phyloP scores from a whole-genome alignment of 257 asterid species.

The Agastache rugosa region DNA sequence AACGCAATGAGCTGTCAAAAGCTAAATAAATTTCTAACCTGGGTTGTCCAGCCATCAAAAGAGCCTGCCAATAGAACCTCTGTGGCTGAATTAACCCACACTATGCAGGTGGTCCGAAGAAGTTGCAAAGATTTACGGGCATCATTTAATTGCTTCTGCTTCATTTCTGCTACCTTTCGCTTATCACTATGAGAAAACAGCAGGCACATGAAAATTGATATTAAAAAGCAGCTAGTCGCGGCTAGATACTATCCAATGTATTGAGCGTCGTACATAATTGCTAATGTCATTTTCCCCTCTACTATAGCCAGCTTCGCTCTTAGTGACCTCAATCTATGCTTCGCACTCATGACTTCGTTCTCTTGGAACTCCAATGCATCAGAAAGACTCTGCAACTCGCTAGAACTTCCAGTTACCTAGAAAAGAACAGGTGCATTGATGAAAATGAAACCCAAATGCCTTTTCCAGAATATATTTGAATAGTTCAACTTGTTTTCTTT shows the following conservation, averaged over 20 bases:
- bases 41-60: slow-evolving; percentile 95
- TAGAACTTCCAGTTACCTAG: slow-evolving; percentile 58
- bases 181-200: slow-evolving; percentile 59
- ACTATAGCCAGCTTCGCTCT: slow-evolving; percentile 78
- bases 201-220: slow-evolving; percentile 3
- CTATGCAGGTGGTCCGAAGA: slow-evolving; percentile 64
- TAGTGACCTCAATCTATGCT: slow-evolving; percentile 67
- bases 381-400: slow-evolving; percentile 57
- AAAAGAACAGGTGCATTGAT: slow-evolving; percentile 16
- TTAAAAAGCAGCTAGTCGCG: slow-evolving; percentile 6
- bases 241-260: slow-evolving; percentile 24
- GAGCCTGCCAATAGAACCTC: slow-evolving; percentile 85
- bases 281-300: slow-evolving; percentile 83
- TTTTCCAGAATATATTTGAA: slow-evolving; percentile 19
- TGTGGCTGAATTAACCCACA: slow-evolving; percentile 80
- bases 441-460: slow-evolving; percentile 17
- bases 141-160: slow-evolving; percentile 62
- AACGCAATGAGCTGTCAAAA: slow-evolving; percentile 19
- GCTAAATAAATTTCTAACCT: slow-evolving; percentile 55
- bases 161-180: slow-evolving; percentile 56
- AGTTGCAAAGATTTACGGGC: slow-evolving; percentile 66
- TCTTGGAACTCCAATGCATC: slow-evolving; percentile 89
- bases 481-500: too few species aligned
- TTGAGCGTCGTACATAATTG: slow-evolving; percentile 53
- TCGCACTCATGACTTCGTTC: slow-evolving; percentile 69